Evolutionary conservation across 805 yeast genomes (phyloP), one percentile per base, ranked within the genome.

Genomic region (Hagleromyces aurorensis): DNA sequence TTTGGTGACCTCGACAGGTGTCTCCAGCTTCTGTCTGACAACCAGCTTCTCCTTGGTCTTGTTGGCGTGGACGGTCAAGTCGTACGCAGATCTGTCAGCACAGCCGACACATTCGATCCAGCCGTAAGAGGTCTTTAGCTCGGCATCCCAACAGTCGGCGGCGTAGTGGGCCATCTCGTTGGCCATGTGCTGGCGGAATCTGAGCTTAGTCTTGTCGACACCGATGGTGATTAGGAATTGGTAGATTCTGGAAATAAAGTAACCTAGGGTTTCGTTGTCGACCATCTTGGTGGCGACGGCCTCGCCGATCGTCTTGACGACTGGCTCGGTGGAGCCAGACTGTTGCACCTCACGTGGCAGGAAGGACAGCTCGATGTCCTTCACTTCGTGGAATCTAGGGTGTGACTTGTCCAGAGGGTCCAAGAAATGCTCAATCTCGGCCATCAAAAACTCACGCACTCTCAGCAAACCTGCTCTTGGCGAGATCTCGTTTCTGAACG

Each of bases 31-130:
- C 65, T 91, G 81, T 70, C 97, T 82, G 25, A 91, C 99, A 37
- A 86, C 87, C 48, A 91, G 68, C 64, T 86, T 89, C 66, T 85
- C 96, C 62, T 85, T 85, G 35, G 98, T 91, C 63, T 83, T 82
- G 34, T 89, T 91, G 25, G 96, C 64, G 59, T 91, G 99, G 38
- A 93, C 98, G 27, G 89, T 72, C 61, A 91, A 74, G 65, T 91
- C 99, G 57, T 85, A 91, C 23, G 99, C 99, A 25, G 95, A 83
- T 69, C 99, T 78, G 65, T 91, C 99, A 43, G 99, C 99, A 68
- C 97, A 91, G 46, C 99, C 99, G 57, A 91, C 96, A 77, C 98
- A 93, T 68, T 91, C 99, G 50, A 91, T 83, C 99, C 99, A 91
- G 50, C 99, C 99, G 51, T 85, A 91, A 19, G 96, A 84, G 23